A percentile compares a stretch with the other conserved stretches of the same genome.
These are phyloP conservation scores for Mycosphaerella sp. DNA, from an alignment of 2,329 filamentous ascomycete species.

Conservation along the genomic window DNA sequence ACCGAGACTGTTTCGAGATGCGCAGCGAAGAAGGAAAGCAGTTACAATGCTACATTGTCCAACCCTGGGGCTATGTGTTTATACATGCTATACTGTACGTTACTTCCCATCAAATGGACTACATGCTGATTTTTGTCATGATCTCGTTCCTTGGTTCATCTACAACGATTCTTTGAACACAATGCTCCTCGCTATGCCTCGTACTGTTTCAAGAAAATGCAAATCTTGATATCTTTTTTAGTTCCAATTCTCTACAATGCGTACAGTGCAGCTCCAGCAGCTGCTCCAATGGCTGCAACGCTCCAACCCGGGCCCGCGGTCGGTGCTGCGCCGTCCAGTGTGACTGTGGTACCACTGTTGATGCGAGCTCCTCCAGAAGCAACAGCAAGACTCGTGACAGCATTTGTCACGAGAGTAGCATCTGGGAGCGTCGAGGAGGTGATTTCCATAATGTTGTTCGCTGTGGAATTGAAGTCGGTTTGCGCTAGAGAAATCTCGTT, in stretches of 20 bases:
- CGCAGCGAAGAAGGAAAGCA: no score
- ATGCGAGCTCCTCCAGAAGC: constrained; percentile 42
- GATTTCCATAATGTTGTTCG: constrained; percentile 51
- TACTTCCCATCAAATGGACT: no score
- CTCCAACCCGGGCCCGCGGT: constrained; percentile 27
- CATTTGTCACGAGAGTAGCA: constrained; percentile 47
- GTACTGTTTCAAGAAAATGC: no score
- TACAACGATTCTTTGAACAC: no score
- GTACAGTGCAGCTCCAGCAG: constrained; percentile 10
- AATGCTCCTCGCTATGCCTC: no score
- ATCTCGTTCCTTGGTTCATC: no score
- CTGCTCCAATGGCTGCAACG: constrained; percentile 18
- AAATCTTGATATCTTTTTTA: not conserved
- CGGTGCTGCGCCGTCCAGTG: constrained; percentile 19
- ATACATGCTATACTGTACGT: no score
- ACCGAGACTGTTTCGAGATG: no score
- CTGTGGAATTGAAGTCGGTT: constrained; percentile 54
- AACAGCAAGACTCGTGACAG: constrained; percentile 45
- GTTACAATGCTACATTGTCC: no score
- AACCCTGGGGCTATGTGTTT: no score
- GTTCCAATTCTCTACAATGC: not conserved
- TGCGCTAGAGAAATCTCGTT: constrained; percentile 57
- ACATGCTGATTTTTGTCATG: no score
- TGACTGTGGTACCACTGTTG: constrained; percentile 14
- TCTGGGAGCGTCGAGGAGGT: constrained; percentile 47